Evolutionary conservation across 495 filamentous ascomycete genomes (phyloP), one percentile per base, ranked within the genome.

Genomic region (Aspergillus kassunensis): DNA sequence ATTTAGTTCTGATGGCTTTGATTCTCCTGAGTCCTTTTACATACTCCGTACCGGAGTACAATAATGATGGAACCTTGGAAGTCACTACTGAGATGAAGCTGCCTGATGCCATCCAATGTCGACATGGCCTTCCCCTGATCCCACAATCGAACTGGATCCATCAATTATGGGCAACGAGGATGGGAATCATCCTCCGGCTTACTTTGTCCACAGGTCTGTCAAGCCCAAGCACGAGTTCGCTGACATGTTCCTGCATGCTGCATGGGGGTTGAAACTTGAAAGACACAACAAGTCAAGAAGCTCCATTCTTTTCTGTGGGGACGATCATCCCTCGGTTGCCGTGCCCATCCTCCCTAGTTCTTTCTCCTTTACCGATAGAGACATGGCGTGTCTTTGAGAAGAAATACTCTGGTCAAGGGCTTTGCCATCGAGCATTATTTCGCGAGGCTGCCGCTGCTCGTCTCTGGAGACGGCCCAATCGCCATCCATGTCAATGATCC

Each of bases 271-370:
- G 37, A 37, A 27, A 31, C 44, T 19, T 20, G 44, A 20, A 31
- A 45, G 11, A n/a, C 36, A 48, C 27, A 16, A 40, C n/a, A 48
- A 33, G 29, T 47, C 37, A 50, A 58, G 21, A 62, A 56, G 61
- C 58, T 56, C 58, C 24, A 54, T 59, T 53, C 55, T 48, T 55
- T 15, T n/a, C 33, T 41, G 61, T 64, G 61, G 61, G 43, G 61
- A 56, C 51, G 61, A 64, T 64, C 58, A 56, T 53, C 61, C 56
- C 34, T 59, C 56, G 49, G 55, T 30, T 60, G 55, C 61, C 58
- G 60, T 53, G 53, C 55, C 58, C 55, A 31, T 53, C 29, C 31
- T 34, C 42, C 45, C 39, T 57, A 50, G 52, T 44, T 33, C 36
- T 31, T 24, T 46, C 48, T 45, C 43, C 40, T 42, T 59, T 51